Evolutionary conservation across 2,329 filamentous ascomycete species (phyloP).

Genomic region (Fusarium guadeloupense): DNA sequence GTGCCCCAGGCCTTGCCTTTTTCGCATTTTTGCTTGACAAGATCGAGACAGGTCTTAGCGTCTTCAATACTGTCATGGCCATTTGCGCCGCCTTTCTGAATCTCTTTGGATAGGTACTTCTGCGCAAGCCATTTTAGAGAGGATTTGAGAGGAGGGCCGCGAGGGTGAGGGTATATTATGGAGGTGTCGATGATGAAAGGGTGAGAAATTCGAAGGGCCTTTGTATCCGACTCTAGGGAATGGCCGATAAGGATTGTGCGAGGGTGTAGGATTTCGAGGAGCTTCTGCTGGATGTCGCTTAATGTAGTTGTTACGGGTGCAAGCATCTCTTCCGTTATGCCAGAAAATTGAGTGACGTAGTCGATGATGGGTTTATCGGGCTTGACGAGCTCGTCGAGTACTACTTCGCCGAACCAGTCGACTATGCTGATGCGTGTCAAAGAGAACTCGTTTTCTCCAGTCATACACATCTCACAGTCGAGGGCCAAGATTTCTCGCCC

Average conservation of each 20-base stretch:
- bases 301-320: conserved; percentile 84
- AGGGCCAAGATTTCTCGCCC: conserved; percentile 82
- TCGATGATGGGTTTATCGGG: conserved; percentile 87
- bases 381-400: conserved; percentile 92
- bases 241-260: conserved; percentile 81
- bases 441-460: conserved; percentile 79
- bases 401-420: conserved; percentile 81
- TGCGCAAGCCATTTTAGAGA: conserved; percentile 89
- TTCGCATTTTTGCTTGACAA: conserved; percentile 95
- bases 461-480: conserved; percentile 98
- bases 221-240: conserved; percentile 84
- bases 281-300: conserved; percentile 79
- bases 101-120: conserved; percentile 86
- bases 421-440: conserved; percentile 90
- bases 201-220: conserved; percentile 84
- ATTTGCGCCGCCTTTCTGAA: conserved; percentile 78
- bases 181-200: conserved; percentile 94
- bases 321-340: conserved; percentile 89
- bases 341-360: conserved; percentile 91
- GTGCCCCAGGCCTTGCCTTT: conserved; percentile 89
- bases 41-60: conserved; percentile 87
- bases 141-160: conserved; percentile 88
- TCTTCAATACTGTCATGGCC: conserved; percentile 96
- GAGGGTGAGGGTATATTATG: conserved; percentile 88
- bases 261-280: conserved; percentile 77